Conservation (phyloP, 1,284 basidiomycete genomes). For the Leccinum variabile region DNA sequence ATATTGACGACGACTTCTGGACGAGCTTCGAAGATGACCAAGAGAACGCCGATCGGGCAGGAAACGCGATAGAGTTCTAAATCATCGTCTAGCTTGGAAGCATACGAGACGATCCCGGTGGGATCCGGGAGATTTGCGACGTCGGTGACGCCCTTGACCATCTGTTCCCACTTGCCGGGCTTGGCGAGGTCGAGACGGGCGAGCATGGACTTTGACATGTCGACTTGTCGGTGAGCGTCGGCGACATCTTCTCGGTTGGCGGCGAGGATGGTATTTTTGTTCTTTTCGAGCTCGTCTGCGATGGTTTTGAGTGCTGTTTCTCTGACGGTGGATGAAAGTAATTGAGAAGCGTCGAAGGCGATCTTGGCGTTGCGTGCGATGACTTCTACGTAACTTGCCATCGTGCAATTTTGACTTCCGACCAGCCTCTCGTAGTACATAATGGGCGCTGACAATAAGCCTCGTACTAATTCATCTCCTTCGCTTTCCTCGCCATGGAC, state of each 20-base stretch:
- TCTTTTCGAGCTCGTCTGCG: slow-evolving; percentile 59
- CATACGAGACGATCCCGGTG: slow-evolving; percentile 85
- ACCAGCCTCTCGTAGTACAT: too few relatives aligned
- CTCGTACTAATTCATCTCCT: background rate
- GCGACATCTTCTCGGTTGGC: slow-evolving; percentile 83
- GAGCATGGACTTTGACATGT: slow-evolving; percentile 80
- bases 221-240: slow-evolving; percentile 79
- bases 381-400: slow-evolving; percentile 6
- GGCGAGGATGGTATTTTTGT: slow-evolving; percentile 67
- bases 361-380: slow-evolving; percentile 78
- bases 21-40: slow-evolving; percentile 97
- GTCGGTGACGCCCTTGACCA: slow-evolving; percentile 88
- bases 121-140: slow-evolving; percentile 88
- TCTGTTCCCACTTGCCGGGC: slow-evolving; percentile 90
- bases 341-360: slow-evolving; percentile 85
- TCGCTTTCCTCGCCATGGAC: slow-evolving; percentile 21
- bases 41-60: slow-evolving; percentile 94
- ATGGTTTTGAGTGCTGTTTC: slow-evolving; percentile 74
- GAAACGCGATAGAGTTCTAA: slow-evolving; percentile 93
- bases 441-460: background rate
- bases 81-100: slow-evolving; percentile 81
- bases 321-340: slow-evolving; percentile 67
- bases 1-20: slow-evolving; percentile 99
- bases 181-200: slow-evolving; percentile 85
- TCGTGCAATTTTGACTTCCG: too few relatives aligned